Conservation (phyloP, 1,284 basidiomycete genomes). For the Dichomitus squalens region DNA sequence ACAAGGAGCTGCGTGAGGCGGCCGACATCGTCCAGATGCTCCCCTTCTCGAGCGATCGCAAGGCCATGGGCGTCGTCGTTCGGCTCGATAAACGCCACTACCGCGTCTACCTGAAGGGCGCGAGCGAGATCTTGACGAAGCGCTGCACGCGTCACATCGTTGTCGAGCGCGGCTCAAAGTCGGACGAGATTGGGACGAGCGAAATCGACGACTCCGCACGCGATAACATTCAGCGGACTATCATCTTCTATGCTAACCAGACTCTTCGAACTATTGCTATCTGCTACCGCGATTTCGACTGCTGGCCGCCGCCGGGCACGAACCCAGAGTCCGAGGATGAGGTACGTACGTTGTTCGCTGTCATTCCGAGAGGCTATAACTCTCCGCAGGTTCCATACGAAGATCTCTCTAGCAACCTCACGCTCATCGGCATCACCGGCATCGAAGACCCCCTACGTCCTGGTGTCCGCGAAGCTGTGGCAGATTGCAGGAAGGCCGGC, state of each 20-base stretch:
- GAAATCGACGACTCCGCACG: conserved; percentile 65
- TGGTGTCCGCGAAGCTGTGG: conserved; percentile 88
- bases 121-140: conserved; percentile 89
- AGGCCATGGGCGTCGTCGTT: conserved; percentile 95
- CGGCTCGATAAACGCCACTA: conserved; percentile 50
- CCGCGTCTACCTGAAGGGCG: conserved; percentile 90
- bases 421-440: conserved; percentile 86
- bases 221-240: conserved; percentile 87
- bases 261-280: conserved; percentile 91
- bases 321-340: conserved; percentile 53
- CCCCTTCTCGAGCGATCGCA: conserved; percentile 94
- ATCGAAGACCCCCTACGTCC: conserved; percentile 96
- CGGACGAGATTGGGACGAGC: conserved; percentile 53
- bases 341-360: conserved; percentile 34
- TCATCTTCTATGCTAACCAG: conserved; percentile 97
- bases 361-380: not conserved
- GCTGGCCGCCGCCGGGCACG: conserved; percentile 78
- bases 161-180: conserved; percentile 47
- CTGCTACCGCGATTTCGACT: conserved; percentile 87
- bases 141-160: conserved; percentile 75
- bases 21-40: conserved; percentile 86
- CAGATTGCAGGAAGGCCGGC: conserved; percentile 85
- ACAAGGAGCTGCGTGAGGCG: conserved; percentile 66
- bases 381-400: conserved; percentile 70
- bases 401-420: conserved; percentile 73